These are phyloP conservation scores for Trichoderma sp. DNA, from an alignment of 2,329 filamentous ascomycete species.

Conservation along the genomic window DNA sequence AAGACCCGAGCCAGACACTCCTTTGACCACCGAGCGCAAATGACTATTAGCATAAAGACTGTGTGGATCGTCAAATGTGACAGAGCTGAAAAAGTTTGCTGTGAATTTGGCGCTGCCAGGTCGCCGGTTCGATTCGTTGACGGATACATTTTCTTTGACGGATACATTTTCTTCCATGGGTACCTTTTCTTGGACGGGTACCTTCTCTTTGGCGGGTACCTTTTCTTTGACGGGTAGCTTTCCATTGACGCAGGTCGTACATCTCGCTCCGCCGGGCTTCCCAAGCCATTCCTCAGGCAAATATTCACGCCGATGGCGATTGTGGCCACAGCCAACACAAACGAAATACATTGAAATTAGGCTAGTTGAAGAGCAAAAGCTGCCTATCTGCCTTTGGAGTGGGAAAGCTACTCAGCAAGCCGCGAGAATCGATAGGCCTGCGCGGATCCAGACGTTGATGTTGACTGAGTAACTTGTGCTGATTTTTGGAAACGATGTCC, in stretches of 20 bases:
- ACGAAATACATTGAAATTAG: neutral
- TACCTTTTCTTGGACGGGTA: no score
- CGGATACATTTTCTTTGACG: no score
- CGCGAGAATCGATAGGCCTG: neutral
- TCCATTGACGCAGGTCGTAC: conserved; percentile 26
- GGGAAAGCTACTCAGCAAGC: neutral
- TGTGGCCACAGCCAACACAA: neutral
- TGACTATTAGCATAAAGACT: conserved; percentile 15
- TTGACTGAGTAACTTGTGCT: neutral
- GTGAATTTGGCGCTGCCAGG: conserved; percentile 28
- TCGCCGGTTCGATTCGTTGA: neutral
- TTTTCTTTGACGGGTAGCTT: no score
- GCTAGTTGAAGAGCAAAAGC: neutral
- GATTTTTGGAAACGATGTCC: neutral
- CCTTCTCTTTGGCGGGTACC: no score
- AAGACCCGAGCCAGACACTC: conserved; percentile 35
- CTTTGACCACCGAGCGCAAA: conserved; percentile 30
- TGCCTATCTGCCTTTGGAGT: no score
- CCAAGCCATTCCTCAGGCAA: conserved; percentile 2
- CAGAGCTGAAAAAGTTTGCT: neutral
- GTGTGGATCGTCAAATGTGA: neutral
- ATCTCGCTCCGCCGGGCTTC: conserved; percentile 23
- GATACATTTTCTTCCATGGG: no score
- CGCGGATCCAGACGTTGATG: no score
- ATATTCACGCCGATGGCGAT: neutral